A percentile compares a stretch with the other conserved stretches of the same genome.
Evolutionary conservation across 805 yeast species (phyloP).

Genomic region (Candida endomychidarum): DNA sequence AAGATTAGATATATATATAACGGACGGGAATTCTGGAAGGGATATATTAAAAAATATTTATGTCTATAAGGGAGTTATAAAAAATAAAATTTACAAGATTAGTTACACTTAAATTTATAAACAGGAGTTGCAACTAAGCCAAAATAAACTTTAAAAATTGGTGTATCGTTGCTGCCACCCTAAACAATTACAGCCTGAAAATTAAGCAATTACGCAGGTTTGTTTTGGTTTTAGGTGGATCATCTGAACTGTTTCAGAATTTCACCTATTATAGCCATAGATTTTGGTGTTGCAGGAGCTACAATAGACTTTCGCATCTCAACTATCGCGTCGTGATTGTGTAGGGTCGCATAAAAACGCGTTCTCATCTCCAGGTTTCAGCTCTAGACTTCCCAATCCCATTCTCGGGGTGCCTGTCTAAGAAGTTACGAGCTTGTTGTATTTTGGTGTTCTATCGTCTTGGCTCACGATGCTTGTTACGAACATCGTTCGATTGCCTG

Average conservation of each 20-base stretch:
- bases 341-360: not conserved
- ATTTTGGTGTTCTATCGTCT: too few relatives aligned
- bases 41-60: slow-evolving; percentile 2
- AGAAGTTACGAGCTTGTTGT: too few relatives aligned
- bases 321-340: not conserved
- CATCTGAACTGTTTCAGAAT: slow-evolving; percentile 1
- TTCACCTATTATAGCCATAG: not conserved
- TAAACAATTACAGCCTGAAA: slow-evolving; percentile 2
- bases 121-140: not conserved
- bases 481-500: too few relatives aligned
- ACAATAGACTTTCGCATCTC: slow-evolving; percentile 2
- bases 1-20: slow-evolving; percentile 4
- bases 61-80: not conserved
- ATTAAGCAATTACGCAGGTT: not conserved
- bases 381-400: too few relatives aligned
- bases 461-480: not conserved
- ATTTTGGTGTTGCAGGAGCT: slow-evolving; percentile 10
- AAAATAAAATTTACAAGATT: slow-evolving; percentile 2
- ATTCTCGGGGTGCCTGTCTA: too few relatives aligned
- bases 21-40: not conserved
- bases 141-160: slow-evolving; percentile 3
- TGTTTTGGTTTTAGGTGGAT: slow-evolving; percentile 4
- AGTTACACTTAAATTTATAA: not conserved
- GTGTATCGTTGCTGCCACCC: slow-evolving; percentile 6
- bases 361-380: slow-evolving; percentile 6